A percentile compares a stretch with the other conserved stretches of the same genome.
These are phyloP conservation scores for Guadua angustifolia DNA, from an alignment of 176 grass and related monocot genomes.

Conservation along the genomic window DNA sequence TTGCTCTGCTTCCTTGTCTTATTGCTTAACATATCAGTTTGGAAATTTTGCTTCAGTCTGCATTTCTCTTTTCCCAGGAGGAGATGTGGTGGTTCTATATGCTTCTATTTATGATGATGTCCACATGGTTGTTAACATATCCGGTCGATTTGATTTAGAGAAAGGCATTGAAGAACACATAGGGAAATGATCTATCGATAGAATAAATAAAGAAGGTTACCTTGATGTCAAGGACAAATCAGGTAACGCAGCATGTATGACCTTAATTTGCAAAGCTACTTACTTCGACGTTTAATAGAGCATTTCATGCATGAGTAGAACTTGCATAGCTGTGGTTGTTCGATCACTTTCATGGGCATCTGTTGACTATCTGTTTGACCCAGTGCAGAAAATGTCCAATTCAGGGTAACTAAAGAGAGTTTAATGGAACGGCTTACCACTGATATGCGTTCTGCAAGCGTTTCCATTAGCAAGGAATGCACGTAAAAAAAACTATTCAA, in stretches of 20 bases:
- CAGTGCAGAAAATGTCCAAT: slow-evolving; percentile 45
- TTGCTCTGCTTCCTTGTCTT: not conserved
- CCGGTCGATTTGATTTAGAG: slow-evolving; percentile 62
- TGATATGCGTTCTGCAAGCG: slow-evolving; percentile 52
- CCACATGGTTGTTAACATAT: slow-evolving; percentile 57
- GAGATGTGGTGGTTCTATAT: slow-evolving; percentile 64
- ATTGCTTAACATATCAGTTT: not conserved
- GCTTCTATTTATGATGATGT: slow-evolving; percentile 65
- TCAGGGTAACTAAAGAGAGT: slow-evolving; percentile 60
- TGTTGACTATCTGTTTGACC: not conserved
- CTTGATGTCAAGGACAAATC: slow-evolving; percentile 59
- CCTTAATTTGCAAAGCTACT: not conserved
- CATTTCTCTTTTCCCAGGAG: slow-evolving; percentile 41
- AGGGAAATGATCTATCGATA: slow-evolving; percentile 51
- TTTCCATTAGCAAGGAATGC: slow-evolving; percentile 55
- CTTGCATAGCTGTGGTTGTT: not conserved
- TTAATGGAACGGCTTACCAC: slow-evolving; percentile 61
- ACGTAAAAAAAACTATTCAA: slow-evolving; percentile 32
- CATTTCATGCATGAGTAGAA: not conserved
- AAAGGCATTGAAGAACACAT: slow-evolving; percentile 61
- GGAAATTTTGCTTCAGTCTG: not conserved
- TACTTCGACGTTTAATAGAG: not conserved
- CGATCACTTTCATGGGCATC: not conserved
- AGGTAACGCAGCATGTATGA: slow-evolving; percentile 37
- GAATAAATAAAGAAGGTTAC: slow-evolving; percentile 64